These are phyloP conservation scores for Carex scoparia DNA, from an alignment of 176 grass and related monocot genomes.

Conservation along the genomic window DNA sequence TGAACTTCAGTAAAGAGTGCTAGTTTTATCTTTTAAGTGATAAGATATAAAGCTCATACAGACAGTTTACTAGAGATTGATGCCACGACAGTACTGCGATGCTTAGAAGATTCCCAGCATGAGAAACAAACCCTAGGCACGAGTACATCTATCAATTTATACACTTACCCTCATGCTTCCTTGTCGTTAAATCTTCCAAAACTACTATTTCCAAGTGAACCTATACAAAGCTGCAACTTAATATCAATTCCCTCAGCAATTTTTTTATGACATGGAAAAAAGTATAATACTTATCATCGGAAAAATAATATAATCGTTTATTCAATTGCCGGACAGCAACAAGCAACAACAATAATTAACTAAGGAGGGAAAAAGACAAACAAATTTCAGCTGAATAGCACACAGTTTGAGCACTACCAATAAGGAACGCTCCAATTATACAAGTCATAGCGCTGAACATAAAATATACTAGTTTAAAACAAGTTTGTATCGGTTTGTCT, in stretches of 20 bases:
- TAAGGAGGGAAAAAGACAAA: not conserved
- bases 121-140: constrained; percentile 24
- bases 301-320: not conserved
- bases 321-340: not conserved
- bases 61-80: constrained; percentile 31
- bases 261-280: not conserved
- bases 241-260: not conserved
- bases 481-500: constrained; percentile 1
- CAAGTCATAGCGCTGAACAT: not conserved
- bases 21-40: constrained; percentile 7
- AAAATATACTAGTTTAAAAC: constrained; percentile 16
- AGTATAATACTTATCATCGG: not conserved
- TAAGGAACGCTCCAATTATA: not conserved
- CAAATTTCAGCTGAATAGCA: not conserved
- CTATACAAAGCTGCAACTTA: not conserved
- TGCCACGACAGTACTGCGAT: constrained; percentile 21
- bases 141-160: constrained; percentile 10
- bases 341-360: constrained; percentile 7
- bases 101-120: constrained; percentile 26
- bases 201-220: constrained; percentile 7
- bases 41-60: constrained; percentile 5
- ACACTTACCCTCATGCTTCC: constrained; percentile 17
- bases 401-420: not conserved
- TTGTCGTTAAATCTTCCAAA: constrained; percentile 9
- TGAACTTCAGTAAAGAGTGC: not conserved